Conservation (phyloP, 345 rosid species). For the Citrus sp. region DNA sequence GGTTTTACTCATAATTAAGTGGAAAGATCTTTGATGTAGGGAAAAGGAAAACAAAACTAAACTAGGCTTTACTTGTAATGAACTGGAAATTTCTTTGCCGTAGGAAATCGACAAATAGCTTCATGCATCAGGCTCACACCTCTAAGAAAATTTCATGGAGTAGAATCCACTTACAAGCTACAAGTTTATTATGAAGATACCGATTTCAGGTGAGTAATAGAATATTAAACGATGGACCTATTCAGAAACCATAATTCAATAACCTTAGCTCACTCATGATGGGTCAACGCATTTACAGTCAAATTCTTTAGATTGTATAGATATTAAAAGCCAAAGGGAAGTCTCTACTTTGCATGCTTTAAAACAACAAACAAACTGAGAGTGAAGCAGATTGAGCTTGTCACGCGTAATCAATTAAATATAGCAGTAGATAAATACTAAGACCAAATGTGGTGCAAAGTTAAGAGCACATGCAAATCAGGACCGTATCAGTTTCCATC, state of each 20-base stretch:
- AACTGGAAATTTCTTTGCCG: not conserved
- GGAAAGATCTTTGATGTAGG: not conserved
- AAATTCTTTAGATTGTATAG: not conserved
- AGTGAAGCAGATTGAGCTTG: not conserved
- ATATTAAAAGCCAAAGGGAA: not conserved
- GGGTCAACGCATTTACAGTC: not conserved
- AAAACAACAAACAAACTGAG: not conserved
- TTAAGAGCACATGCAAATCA: slow-evolving; percentile 1
- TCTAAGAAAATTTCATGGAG: too few species aligned
- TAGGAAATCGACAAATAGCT: not conserved
- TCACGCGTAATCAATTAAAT: not conserved
- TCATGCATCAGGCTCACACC: not conserved
- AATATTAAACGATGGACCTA: not conserved
- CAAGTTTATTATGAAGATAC: not conserved
- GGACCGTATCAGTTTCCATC: not conserved
- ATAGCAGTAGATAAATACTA: not conserved
- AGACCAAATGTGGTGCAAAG: not conserved
- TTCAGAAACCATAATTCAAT: not conserved
- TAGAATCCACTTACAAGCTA: not conserved
- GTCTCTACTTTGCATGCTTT: not conserved
- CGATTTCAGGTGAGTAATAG: not conserved
- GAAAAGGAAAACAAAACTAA: not conserved
- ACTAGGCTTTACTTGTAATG: not conserved
- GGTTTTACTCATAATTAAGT: not conserved
- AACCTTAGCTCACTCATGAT: not conserved